Base-by-base conservation (phyloP, 2,329 filamentous ascomycete genomes). In the Botrytis sinoallii region DNA sequence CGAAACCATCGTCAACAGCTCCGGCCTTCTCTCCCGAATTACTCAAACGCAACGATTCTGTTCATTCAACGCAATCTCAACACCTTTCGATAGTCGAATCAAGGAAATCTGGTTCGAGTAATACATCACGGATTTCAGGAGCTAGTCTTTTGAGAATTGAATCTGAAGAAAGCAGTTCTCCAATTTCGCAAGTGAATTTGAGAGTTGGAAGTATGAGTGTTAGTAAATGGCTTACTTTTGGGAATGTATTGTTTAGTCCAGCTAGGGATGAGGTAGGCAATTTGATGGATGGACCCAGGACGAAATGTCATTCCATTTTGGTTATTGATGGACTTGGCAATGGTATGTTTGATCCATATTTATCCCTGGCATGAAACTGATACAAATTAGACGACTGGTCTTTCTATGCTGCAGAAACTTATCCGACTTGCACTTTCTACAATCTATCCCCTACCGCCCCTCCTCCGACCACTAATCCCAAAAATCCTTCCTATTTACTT, bases 271-370 rank as follows among this genome's bases (percentile, higher is more conserved):
- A 93, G 77, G 86, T 95, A 83, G 88, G 57, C 84, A 88, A 29
- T 83, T 86, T 0, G 85, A 82, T 25, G 84, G 82, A 69, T 44
- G 66, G 66, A 32, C 52, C 66, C n/a, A 44, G 70, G 84, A 75
- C 81, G 22, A 91, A 86, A 84, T 88, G 83, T 72, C 91, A 85
- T 73, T 90, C 88, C 0, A 89, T 96, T 40, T 86, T 96, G 5
- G 91, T 96, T 29, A 87, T 96, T 73, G 93, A 96, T 82, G 93
- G 93, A 8, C 89, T 96, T 44, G 93, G 93, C n/a, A 95, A 94
- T 79, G 83, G 83, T 84, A 78, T 75, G 78, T 78, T 38, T 44
- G 48, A 38, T 29, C 25, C 3, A 32, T 1, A 32, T 22, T 46
- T 57, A 52, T 16, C 25, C 22, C 1, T 16, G 14, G 7, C 10